Evolutionary conservation across 23 red algal species (phyloP).

Genomic region (Gracilariopsis chorda): DNA sequence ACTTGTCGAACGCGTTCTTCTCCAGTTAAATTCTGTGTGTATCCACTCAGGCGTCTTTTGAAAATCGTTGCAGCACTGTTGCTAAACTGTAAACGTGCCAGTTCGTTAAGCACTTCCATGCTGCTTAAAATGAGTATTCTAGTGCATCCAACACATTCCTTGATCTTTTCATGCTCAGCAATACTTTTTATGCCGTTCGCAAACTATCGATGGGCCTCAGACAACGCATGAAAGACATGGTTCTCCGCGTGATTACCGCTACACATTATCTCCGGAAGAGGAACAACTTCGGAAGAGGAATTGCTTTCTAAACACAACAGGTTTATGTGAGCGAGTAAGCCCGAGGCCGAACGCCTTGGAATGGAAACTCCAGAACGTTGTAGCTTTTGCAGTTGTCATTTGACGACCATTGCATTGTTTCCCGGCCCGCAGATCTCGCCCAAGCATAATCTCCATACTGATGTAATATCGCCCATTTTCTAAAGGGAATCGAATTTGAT

Average conservation of each 20-base stretch:
- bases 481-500: too few relatives aligned
- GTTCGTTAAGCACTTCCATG: not conserved
- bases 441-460: not conserved
- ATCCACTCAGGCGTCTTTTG: not conserved
- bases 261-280: not conserved
- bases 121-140: not conserved
- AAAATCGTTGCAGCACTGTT: not conserved
- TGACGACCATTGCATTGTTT: not conserved
- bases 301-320: not conserved
- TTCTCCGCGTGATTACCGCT: not conserved
- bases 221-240: not conserved
- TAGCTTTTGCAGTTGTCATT: not conserved
- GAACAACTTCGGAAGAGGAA: too few relatives aligned
- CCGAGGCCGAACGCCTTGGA: not conserved
- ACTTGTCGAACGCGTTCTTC: not conserved
- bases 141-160: conserved; percentile 4
- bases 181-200: not conserved
- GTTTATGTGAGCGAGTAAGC: not conserved
- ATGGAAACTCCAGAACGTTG: conserved; percentile 2
- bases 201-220: not conserved
- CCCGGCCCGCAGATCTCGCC: not conserved
- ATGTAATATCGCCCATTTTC: not conserved
- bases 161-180: conserved; percentile 13
- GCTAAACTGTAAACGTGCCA: not conserved
- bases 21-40: not conserved